Evolutionary conservation across 257 asterid species (phyloP).

Genomic region (Solanum appendiculatum): DNA sequence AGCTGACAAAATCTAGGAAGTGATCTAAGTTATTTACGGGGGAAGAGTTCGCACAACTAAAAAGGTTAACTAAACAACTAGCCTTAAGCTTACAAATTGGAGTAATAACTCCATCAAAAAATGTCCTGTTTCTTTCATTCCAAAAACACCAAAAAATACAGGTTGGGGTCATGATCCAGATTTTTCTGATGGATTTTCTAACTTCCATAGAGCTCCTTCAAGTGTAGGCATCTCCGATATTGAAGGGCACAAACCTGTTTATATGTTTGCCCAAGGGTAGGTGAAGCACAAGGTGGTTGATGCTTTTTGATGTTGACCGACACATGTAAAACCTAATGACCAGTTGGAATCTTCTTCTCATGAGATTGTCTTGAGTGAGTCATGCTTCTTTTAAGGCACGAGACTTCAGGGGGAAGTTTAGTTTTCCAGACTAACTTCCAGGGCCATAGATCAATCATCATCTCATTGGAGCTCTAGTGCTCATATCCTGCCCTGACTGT

Average conservation of each 20-base stretch:
- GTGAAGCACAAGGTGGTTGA: neutral
- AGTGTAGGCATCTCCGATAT: neutral
- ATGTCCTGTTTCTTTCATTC: neutral
- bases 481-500: neutral
- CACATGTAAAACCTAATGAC: neutral
- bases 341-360: neutral
- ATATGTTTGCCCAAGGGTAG: neutral
- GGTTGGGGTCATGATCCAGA: neutral
- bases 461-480: neutral
- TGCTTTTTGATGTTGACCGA: neutral
- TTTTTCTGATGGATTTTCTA: neutral
- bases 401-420: neutral
- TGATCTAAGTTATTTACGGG: neutral
- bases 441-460: neutral
- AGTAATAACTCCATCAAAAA: neutral
- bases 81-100: neutral
- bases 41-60: neutral
- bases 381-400: neutral
- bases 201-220: neutral
- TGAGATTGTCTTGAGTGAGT: neutral
- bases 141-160: neutral
- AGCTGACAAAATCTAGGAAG: neutral
- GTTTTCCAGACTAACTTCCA: neutral
- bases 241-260: neutral
- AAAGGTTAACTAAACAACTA: neutral